Evolutionary conservation across 352 stramenopile genomes (phyloP), one percentile per base, ranked within the genome.

Genomic region (Blastocystis sp.): DNA sequence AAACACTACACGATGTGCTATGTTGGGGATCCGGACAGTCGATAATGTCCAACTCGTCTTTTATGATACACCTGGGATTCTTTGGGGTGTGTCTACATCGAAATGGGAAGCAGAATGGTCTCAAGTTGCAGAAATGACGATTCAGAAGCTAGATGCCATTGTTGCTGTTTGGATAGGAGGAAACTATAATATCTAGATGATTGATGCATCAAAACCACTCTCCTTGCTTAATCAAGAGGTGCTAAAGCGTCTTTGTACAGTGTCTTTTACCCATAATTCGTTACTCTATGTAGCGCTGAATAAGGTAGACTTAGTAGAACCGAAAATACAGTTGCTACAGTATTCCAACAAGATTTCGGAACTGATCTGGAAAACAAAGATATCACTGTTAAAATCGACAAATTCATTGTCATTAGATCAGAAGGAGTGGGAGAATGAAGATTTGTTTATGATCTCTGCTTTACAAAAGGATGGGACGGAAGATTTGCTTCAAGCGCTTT

Each of bases 1-100:
- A 16, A 88, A 90, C 37, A 90, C 88, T 1, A 90, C 88, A 11
- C 88, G 88, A 37, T 61, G 86, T n/a, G 88, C 69, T 57, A 89
- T 88, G 42, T 58, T 89, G n/a, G 88, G 88, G 0, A 49, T 86
- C 57, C 86, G 88, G 27, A 88, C 73, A 21, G 61, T 89, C 5
- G 88, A 52, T 27, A 58, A 57, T 21, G 65, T 75, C 12, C 74
- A 90, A 46, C 29, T 90, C 0, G 69, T 88, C n/a, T 90, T 90
- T 57, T 88, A 74, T 37, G 88, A 90, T 54, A 89, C 88, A 46
- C 88, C 88, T 4, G 88, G 88, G 1, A 87, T 87, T 42, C 37
- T 14, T 32, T 9, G 39, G 66, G 24, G 14, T 21, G 54, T 19
- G 9, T n/a, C 42, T 14, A n/a, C 21, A 49, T 54, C 19, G 32